These are phyloP conservation scores for Purpureocillium takamizusanense DNA, from an alignment of 2,329 filamentous ascomycete genomes.

Conservation along the genomic window DNA sequence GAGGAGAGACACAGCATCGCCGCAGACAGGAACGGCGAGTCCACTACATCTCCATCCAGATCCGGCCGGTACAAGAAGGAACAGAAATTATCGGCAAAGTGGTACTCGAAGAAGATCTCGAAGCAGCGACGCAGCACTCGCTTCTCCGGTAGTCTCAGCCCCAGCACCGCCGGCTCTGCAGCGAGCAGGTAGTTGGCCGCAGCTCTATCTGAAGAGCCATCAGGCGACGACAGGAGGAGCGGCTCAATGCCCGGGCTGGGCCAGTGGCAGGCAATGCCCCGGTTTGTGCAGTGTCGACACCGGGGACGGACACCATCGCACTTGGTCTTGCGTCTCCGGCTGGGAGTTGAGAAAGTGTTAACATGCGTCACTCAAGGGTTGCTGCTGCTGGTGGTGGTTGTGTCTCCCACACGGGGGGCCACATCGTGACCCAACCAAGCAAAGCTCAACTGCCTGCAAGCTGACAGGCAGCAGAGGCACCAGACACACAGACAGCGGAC, in stretches of 20 bases:
- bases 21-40: slow-evolving; percentile 3
- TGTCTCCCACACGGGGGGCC: too few relatives aligned
- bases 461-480: too few relatives aligned
- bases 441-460: too few relatives aligned
- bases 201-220: neutral
- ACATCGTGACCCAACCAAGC: too few relatives aligned
- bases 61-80: slow-evolving; percentile 11
- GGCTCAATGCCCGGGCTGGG: neutral
- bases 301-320: slow-evolving; percentile 4
- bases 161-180: neutral
- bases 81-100: slow-evolving; percentile 11
- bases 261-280: slow-evolving; percentile 2
- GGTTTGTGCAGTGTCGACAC: slow-evolving; percentile 2
- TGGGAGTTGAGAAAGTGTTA: neutral
- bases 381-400: too few relatives aligned
- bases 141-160: slow-evolving; percentile 1
- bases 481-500: too few relatives aligned
- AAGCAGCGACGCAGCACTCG: slow-evolving; percentile 3
- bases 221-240: neutral
- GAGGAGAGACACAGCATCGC: slow-evolving; percentile 8
- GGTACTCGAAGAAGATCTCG: slow-evolving; percentile 8
- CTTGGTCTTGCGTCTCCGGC: slow-evolving; percentile 6
- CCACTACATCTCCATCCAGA: slow-evolving; percentile 8
- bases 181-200: too few relatives aligned
- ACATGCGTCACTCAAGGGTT: too few relatives aligned